Percentiles rank a stretch among this genome's conserved stretches.
Conservation (phyloP, 2,329 filamentous ascomycete genomes). For the Ceratocystis lukuohia region DNA sequence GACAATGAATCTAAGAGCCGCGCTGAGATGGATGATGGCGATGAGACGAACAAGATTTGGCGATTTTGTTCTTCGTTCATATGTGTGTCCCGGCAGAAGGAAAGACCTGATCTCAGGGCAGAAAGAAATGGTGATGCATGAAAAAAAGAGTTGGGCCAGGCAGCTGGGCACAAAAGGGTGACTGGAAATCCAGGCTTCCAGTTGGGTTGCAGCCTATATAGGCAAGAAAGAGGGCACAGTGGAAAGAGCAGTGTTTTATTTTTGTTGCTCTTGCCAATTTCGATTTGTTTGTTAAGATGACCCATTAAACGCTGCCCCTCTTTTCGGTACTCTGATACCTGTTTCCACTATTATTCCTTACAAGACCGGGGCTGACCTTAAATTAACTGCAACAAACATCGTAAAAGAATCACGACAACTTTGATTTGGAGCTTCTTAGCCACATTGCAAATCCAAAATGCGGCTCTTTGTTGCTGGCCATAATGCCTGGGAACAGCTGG, state of each 20-base stretch:
- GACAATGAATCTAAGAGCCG: neutral
- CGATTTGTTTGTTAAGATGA: neutral
- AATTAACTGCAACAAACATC: neutral
- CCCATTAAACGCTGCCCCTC: neutral
- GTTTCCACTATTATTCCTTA: neutral
- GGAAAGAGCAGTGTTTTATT: neutral
- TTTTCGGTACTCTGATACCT: neutral
- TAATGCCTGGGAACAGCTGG: constrained; percentile 46
- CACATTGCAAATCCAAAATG: neutral
- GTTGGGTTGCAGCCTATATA: neutral
- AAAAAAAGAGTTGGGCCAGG: neutral
- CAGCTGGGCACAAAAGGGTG: neutral
- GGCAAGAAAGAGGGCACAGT: neutral
- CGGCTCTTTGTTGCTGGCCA: constrained; percentile 40
- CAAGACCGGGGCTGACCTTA: neutral
- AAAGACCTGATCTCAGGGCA: neutral
- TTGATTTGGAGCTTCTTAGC: neutral
- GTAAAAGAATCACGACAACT: neutral
- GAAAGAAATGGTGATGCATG: neutral
- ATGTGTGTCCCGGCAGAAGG: neutral
- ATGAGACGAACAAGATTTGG: neutral
- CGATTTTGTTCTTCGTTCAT: neutral
- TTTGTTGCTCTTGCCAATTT: neutral
- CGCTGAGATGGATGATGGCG: neutral
- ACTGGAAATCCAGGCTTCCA: constrained; percentile 1